Percentiles rank a stretch among this genome's conserved stretches.
These are phyloP conservation scores for Teratosphaeriaceae sp. DNA, from an alignment of 2,329 filamentous ascomycete species.

Conservation along the genomic window DNA sequence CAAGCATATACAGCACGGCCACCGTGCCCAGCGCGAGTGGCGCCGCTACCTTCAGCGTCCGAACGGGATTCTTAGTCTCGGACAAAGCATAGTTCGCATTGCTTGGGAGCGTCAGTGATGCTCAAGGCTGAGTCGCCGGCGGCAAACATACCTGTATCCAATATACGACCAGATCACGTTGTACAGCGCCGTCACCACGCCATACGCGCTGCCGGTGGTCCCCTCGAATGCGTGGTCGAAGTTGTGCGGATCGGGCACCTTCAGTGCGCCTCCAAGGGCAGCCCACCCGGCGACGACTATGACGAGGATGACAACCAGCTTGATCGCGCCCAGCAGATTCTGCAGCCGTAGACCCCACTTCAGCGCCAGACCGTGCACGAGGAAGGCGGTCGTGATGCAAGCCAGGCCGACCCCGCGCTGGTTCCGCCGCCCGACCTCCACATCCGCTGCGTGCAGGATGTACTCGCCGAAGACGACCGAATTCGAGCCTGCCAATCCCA, in stretches of 20 bases:
- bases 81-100: slow-evolving; percentile 62
- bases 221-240: slow-evolving; percentile 59
- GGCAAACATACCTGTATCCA: slow-evolving; percentile 41
- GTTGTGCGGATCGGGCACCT: slow-evolving; percentile 56
- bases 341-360: slow-evolving; percentile 63
- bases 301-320: slow-evolving; percentile 58
- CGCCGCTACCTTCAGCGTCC: slow-evolving; percentile 59
- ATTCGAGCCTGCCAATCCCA: slow-evolving; percentile 60
- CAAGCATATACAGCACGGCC: slow-evolving; percentile 58
- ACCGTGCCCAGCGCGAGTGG: slow-evolving; percentile 54
- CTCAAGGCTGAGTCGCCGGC: not conserved
- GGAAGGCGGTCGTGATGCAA: slow-evolving; percentile 57
- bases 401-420: slow-evolving; percentile 60
- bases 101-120: slow-evolving; percentile 27
- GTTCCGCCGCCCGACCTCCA: slow-evolving; percentile 60
- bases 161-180: slow-evolving; percentile 67
- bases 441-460: slow-evolving; percentile 57
- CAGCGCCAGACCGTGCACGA: slow-evolving; percentile 57
- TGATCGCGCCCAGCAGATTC: slow-evolving; percentile 59
- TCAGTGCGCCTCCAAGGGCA: slow-evolving; percentile 55
- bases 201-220: slow-evolving; percentile 59
- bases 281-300: slow-evolving; percentile 57
- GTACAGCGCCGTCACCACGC: slow-evolving; percentile 62
- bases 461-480: slow-evolving; percentile 66
- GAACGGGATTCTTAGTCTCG: slow-evolving; percentile 60